Percentiles rank a stretch among this genome's conserved stretches.
Evolutionary conservation across 345 rosid species (phyloP).

Genomic region (Populus deltoides): DNA sequence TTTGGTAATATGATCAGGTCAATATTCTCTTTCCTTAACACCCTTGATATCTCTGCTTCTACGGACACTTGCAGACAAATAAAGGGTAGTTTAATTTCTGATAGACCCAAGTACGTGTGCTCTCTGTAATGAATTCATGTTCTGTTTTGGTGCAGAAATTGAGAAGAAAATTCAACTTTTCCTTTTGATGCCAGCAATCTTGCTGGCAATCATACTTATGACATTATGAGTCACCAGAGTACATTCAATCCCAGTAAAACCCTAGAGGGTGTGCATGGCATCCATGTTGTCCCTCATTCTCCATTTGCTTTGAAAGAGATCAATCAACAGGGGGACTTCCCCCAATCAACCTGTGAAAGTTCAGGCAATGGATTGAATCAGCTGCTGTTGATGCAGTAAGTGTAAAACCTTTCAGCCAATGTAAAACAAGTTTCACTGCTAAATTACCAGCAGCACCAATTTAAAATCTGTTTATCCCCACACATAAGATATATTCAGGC

Average conservation of each 20-base stretch:
- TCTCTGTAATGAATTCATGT: background rate
- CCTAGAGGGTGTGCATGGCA: constrained; percentile 73
- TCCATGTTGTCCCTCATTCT: constrained; percentile 64
- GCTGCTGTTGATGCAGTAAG: constrained; percentile 58
- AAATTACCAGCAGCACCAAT: background rate
- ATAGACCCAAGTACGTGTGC: background rate
- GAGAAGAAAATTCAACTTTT: constrained; percentile 16
- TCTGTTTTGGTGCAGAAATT: constrained; percentile 17
- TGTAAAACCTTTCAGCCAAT: constrained; percentile 9
- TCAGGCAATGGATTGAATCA: constrained; percentile 48
- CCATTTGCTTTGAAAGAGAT: constrained; percentile 58
- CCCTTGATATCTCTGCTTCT: background rate
- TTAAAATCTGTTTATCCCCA: background rate
- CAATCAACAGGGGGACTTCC: constrained; percentile 42
- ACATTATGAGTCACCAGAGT: constrained; percentile 49
- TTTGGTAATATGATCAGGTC: background rate
- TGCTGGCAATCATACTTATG: constrained; percentile 41
- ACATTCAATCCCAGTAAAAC: constrained; percentile 44
- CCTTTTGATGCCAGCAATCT: constrained; percentile 37
- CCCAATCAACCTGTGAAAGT: constrained; percentile 36
- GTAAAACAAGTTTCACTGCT: background rate
- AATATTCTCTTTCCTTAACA: background rate
- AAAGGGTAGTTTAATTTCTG: background rate
- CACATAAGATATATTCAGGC: background rate
- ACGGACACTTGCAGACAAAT: background rate